phyloP scores from a whole-genome alignment of 139 green algal species.

The Monoraphidium neglectum region DNA sequence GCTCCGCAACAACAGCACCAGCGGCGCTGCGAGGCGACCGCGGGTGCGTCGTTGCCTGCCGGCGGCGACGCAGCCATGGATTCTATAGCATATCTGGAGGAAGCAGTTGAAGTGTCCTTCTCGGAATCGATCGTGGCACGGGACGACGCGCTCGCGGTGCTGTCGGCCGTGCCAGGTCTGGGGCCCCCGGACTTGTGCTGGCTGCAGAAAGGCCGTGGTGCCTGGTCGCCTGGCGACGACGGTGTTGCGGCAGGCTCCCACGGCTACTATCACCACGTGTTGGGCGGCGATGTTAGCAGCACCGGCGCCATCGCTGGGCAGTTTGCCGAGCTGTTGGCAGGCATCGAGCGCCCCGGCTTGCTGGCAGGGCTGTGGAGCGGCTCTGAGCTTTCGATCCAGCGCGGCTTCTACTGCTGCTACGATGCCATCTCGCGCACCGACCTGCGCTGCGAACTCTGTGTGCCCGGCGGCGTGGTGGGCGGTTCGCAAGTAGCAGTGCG shows the following conservation, averaged over 20 bases:
- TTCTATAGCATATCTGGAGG: constrained; percentile 31
- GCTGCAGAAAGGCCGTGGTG: constrained; percentile 51
- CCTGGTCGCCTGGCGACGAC: background rate
- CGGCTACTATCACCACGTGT: constrained; percentile 62
- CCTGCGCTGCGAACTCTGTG: constrained; percentile 59
- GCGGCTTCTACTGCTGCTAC: constrained; percentile 72
- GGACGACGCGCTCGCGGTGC: constrained; percentile 38
- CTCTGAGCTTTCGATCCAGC: constrained; percentile 39
- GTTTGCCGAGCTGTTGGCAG: constrained; percentile 54
- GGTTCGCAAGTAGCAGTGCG: too few species aligned
- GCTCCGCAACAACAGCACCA: too few species aligned
- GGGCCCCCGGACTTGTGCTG: constrained; percentile 68
- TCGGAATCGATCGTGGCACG: constrained; percentile 49
- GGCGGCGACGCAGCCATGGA: too few species aligned
- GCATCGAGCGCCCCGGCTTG: constrained; percentile 40
- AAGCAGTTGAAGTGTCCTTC: constrained; percentile 51
- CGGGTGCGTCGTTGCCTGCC: too few species aligned
- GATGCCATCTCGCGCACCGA: constrained; percentile 62
- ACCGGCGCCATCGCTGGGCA: constrained; percentile 59
- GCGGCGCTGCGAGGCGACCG: too few species aligned
- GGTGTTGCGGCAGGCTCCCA: constrained; percentile 22
- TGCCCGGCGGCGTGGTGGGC: constrained; percentile 42
- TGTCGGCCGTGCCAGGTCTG: constrained; percentile 32
- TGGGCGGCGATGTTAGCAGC: constrained; percentile 53
- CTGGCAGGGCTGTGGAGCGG: constrained; percentile 29